phyloP scores from a whole-genome alignment of 768 basidiomycete genomes.

The Boletus edulis region DNA sequence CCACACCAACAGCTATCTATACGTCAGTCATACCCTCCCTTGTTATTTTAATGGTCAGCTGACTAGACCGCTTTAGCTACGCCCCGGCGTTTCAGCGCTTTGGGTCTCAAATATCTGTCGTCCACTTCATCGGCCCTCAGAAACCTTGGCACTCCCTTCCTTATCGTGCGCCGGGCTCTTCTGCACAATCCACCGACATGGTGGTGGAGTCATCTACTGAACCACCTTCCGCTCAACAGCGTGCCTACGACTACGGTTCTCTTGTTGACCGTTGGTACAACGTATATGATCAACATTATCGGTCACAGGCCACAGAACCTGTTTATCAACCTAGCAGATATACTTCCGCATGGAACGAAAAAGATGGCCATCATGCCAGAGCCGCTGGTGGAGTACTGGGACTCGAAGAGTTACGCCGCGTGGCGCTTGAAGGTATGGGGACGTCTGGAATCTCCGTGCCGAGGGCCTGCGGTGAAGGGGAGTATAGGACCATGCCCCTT shows the following conservation, averaged over 20 bases:
- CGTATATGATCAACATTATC: slow-evolving; percentile 87
- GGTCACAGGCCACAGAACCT: slow-evolving; percentile 48
- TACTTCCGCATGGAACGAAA: slow-evolving; percentile 72
- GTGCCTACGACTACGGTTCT: slow-evolving; percentile 71
- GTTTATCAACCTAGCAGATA: slow-evolving; percentile 58
- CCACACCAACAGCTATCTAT: slow-evolving; percentile 95
- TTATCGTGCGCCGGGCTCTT: slow-evolving; percentile 60
- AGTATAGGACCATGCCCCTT: slow-evolving; percentile 79
- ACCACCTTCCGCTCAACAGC: slow-evolving; percentile 27
- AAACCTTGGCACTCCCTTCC: slow-evolving; percentile 89
- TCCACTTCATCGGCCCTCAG: slow-evolving; percentile 94
- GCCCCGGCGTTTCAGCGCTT: slow-evolving; percentile 96
- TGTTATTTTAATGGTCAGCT: slow-evolving; percentile 26
- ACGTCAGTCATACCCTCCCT: slow-evolving; percentile 58
- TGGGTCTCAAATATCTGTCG: slow-evolving; percentile 78
- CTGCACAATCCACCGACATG: slow-evolving; percentile 32
- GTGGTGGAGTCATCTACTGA: slow-evolving; percentile 22
- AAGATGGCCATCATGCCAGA: not conserved
- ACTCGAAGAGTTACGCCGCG: slow-evolving; percentile 39
- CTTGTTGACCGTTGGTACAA: slow-evolving; percentile 90
- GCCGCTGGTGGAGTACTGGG: slow-evolving; percentile 32
- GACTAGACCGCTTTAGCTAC: slow-evolving; percentile 54
- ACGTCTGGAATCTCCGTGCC: slow-evolving; percentile 7
- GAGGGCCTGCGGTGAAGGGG: slow-evolving; percentile 50
- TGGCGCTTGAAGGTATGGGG: slow-evolving; percentile 31